Evolutionary conservation across 768 basidiomycete species (phyloP).

Genomic region (Podaxis sp.): DNA sequence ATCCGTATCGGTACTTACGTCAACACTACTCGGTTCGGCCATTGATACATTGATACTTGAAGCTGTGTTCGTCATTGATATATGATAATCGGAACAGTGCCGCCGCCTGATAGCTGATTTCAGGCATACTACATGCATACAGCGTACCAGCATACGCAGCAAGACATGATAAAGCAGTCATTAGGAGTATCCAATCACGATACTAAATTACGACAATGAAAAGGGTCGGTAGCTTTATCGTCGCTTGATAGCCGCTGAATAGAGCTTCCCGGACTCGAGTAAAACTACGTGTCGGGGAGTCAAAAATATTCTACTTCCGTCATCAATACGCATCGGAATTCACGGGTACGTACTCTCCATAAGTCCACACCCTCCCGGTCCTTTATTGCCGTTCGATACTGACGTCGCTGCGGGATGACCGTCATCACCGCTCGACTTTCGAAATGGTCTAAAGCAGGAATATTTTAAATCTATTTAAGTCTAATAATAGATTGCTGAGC

Average conservation of each 20-base stretch:
- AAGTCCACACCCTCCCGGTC: too few relatives aligned
- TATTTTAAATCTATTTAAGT: neutral
- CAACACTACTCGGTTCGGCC: too few relatives aligned
- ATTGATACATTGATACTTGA: too few relatives aligned
- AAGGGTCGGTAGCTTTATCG: neutral
- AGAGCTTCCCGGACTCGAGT: neutral
- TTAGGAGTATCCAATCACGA: neutral
- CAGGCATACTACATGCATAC: too few relatives aligned
- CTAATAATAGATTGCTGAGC: neutral
- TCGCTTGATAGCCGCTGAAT: neutral
- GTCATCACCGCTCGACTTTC: neutral
- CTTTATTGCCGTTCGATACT: neutral
- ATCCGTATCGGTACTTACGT: too few relatives aligned
- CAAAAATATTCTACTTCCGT: neutral
- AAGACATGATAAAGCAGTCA: too few relatives aligned
- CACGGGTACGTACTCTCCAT: too few relatives aligned
- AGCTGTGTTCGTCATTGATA: too few relatives aligned
- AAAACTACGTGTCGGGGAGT: neutral
- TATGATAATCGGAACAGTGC: too few relatives aligned
- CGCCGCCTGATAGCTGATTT: too few relatives aligned
- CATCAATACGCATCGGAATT: neutral
- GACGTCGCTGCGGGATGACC: neutral
- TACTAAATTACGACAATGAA: neutral
- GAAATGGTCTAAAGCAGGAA: neutral
- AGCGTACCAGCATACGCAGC: too few relatives aligned